These are phyloP conservation scores for Mycosphaerella sp. DNA, from an alignment of 2,329 filamentous ascomycete genomes.

Conservation along the genomic window DNA sequence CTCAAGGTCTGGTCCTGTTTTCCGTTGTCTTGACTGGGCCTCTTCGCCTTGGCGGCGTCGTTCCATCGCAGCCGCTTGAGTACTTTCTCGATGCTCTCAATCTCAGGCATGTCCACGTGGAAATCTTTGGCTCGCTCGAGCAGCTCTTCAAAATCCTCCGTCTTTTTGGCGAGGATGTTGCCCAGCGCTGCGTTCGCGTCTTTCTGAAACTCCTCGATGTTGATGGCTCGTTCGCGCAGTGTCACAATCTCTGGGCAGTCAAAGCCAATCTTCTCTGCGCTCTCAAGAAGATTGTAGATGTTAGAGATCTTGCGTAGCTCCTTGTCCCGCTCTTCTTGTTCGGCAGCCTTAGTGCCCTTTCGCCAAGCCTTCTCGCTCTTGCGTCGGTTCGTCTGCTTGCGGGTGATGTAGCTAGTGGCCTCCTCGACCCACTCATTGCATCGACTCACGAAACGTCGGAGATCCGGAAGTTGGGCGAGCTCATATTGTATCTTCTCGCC, in stretches of 20 bases:
- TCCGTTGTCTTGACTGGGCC: conserved; percentile 27
- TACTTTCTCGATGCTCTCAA: conserved; percentile 72
- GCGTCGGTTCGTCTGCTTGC: conserved; percentile 94
- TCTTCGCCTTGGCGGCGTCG: conserved; percentile 60
- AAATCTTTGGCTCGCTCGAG: conserved; percentile 85
- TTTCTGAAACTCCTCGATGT: conserved; percentile 77
- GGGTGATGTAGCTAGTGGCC: conserved; percentile 89
- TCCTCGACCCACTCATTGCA: conserved; percentile 99
- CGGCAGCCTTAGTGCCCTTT: conserved; percentile 62
- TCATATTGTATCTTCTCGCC: conserved; percentile 94
- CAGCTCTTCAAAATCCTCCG: conserved; percentile 77
- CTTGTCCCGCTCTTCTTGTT: conserved; percentile 75
- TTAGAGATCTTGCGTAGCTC: conserved; percentile 86
- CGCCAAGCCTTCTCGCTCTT: conserved; percentile 90
- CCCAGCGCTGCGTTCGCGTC: conserved; percentile 66
- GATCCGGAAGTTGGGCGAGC: conserved; percentile 70
- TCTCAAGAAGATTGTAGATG: conserved; percentile 73
- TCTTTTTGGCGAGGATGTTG: conserved; percentile 57
- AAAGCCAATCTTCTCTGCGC: conserved; percentile 83
- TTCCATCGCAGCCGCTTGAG: conserved; percentile 87
- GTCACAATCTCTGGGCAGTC: conserved; percentile 86
- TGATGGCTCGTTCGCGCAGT: conserved; percentile 75
- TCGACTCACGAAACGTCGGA: conserved; percentile 86
- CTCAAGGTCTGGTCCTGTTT: conserved; percentile 61
- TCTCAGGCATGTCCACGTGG: conserved; percentile 84